A percentile compares a stretch with the other conserved stretches of the same genome.
These are phyloP conservation scores for Corylus avellana DNA, from an alignment of 306 rosid genomes.

Conservation along the genomic window DNA sequence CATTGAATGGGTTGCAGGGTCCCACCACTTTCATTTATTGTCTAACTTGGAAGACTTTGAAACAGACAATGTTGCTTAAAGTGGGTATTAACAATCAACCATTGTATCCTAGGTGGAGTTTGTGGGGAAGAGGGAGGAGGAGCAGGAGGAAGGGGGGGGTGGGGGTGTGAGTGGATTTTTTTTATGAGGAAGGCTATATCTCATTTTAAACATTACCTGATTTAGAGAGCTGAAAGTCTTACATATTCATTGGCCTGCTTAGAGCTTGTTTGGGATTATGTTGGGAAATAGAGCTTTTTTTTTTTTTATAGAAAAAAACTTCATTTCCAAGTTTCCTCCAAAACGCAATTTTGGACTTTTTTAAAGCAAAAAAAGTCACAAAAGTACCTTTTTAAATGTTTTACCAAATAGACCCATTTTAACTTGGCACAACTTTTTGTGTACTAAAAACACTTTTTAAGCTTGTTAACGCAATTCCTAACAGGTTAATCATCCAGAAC, in stretches of 20 bases:
- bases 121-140: not conserved
- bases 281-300: no score
- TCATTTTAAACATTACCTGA: no score
- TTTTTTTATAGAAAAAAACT: no score
- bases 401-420: no score
- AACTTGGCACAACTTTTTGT: no score
- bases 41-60: slow-evolving; percentile 1
- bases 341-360: no score
- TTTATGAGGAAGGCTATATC: not conserved
- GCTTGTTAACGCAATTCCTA: no score
- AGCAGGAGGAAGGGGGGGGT: not conserved
- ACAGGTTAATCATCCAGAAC: not conserved
- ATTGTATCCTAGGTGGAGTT: not conserved
- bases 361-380: no score
- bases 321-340: no score
- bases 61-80: not conserved
- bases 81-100: not conserved
- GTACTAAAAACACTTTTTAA: no score
- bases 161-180: not conserved
- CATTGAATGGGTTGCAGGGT: not conserved
- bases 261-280: no score
- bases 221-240: not conserved
- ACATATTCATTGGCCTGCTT: not conserved
- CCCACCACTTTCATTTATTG: not conserved
- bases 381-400: no score